Evolutionary conservation across 495 filamentous ascomycete species (phyloP).

Genomic region (Aspergillus affinis): DNA sequence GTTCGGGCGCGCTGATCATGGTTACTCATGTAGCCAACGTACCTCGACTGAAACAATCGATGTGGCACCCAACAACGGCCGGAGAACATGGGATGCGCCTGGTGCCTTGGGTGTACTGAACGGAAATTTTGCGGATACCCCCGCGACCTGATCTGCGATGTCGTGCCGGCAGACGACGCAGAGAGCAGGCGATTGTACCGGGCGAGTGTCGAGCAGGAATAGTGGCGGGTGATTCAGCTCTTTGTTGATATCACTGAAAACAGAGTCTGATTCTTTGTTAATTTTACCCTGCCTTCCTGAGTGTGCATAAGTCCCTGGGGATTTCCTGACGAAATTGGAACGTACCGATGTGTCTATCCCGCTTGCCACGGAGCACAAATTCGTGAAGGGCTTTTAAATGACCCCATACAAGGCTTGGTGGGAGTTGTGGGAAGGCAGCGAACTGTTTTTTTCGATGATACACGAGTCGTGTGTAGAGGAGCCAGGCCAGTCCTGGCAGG

Average conservation of each 20-base stretch:
- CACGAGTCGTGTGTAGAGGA: no score
- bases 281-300: no score
- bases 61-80: background rate
- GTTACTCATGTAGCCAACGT: no score
- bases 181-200: background rate
- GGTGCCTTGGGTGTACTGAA: background rate
- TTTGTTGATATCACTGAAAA: background rate
- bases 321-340: background rate
- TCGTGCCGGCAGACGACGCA: background rate
- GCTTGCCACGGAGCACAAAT: background rate
- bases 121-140: background rate
- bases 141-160: background rate
- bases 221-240: constrained; percentile 6
- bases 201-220: background rate
- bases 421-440: constrained; percentile 9
- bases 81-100: background rate
- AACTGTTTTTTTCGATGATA: no score
- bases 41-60: background rate
- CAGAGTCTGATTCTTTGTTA: no score
- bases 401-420: constrained; percentile 12
- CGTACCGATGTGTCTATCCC: constrained; percentile 7
- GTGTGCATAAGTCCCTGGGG: background rate
- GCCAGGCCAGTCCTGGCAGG: no score
- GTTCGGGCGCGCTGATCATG: no score
- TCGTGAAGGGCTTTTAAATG: constrained; percentile 8